Evolutionary conservation across 2,329 filamentous ascomycete species (phyloP).

Genomic region (Monilinia laxa): DNA sequence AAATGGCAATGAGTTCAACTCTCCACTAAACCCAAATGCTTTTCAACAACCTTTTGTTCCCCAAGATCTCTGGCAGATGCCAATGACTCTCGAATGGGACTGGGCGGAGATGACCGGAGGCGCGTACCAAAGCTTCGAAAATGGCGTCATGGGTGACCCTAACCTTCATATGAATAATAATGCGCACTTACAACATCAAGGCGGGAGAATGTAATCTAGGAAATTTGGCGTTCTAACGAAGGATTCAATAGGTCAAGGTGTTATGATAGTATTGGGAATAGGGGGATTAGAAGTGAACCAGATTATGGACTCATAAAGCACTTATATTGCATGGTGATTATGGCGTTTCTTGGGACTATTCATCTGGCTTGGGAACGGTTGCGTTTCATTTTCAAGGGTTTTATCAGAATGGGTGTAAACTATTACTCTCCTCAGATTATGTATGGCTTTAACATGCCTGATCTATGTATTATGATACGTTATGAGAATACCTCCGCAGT

Average conservation of each 20-base stretch:
- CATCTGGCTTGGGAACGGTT: conserved; percentile 3
- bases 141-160: conserved; percentile 46
- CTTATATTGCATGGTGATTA: conserved; percentile 16
- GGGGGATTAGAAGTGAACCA: conserved; percentile 2
- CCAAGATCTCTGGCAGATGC: conserved; percentile 91
- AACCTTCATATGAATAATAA: conserved; percentile 32
- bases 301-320: conserved; percentile 4
- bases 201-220: conserved; percentile 20
- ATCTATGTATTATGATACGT: conserved; percentile 14
- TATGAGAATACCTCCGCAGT: not conserved
- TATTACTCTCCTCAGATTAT: conserved; percentile 16
- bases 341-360: not conserved
- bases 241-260: not conserved
- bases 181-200: conserved; percentile 34
- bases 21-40: conserved; percentile 41
- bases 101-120: conserved; percentile 69
- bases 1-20: conserved; percentile 37
- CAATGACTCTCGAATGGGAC: conserved; percentile 85
- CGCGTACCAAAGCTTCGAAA: conserved; percentile 62
- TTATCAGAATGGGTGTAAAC: conserved; percentile 3
- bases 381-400: not conserved
- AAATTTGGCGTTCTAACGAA: conserved; percentile 8
- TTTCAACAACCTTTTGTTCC: conserved; percentile 88
- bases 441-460: conserved; percentile 4
- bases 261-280: conserved; percentile 5